Evolutionary conservation across 176 grass and related monocot genomes (phyloP).

Genomic region (Avena insularis): DNA sequence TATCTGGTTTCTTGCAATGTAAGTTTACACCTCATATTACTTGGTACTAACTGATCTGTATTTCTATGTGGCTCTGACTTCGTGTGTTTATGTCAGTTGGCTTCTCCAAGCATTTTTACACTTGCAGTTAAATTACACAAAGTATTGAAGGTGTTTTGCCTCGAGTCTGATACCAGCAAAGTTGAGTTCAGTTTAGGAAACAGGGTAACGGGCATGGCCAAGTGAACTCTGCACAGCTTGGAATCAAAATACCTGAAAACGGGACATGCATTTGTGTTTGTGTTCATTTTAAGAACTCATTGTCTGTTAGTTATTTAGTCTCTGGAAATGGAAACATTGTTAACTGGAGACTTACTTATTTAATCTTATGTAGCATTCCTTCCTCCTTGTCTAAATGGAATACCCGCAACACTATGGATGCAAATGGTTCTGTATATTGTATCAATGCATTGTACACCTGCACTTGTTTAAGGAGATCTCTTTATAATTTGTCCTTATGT

Average conservation of each 20-base stretch:
- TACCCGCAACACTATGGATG: conserved; percentile 12
- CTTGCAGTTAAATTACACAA: conserved; percentile 29
- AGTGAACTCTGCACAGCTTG: background rate
- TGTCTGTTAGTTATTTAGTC: background rate
- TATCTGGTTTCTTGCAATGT: conserved; percentile 82
- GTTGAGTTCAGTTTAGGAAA: conserved; percentile 21
- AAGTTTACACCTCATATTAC: conserved; percentile 43
- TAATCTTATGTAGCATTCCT: conserved; percentile 2
- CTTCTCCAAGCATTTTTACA: conserved; percentile 30
- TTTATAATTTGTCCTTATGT: conserved; percentile 19
- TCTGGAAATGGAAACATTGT: conserved; percentile 8
- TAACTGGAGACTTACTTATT: background rate
- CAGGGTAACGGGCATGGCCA: background rate
- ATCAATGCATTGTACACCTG: conserved; percentile 13
- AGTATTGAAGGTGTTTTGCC: background rate
- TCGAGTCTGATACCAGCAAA: background rate
- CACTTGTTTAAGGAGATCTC: background rate
- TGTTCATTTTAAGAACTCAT: background rate
- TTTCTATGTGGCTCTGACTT: conserved; percentile 1
- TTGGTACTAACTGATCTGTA: conserved; percentile 15
- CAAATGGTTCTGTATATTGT: background rate
- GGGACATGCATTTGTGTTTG: background rate
- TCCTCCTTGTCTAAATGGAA: conserved; percentile 15
- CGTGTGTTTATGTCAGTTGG: conserved; percentile 9
- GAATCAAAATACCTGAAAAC: background rate